phyloP scores from a whole-genome alignment of 768 basidiomycete genomes.

The Amanita thiersii region DNA sequence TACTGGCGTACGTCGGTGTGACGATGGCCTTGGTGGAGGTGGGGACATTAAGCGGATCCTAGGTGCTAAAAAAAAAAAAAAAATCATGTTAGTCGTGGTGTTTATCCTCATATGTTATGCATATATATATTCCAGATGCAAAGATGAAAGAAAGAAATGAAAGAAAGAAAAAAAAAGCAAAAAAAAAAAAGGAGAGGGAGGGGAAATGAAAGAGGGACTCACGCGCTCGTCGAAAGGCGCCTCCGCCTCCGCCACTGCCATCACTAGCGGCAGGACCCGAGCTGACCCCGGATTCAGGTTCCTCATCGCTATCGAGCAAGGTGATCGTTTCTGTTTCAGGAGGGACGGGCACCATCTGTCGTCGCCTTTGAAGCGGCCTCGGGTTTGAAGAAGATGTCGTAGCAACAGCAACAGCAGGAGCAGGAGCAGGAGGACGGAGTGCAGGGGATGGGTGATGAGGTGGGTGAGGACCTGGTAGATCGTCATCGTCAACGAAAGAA shows the following conservation, averaged over 20 bases:
- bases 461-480: slow-evolving; percentile 7
- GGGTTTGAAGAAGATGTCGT: slow-evolving; percentile 3
- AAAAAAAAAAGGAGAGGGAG: not conserved
- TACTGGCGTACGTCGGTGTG: slow-evolving; percentile 20
- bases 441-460: slow-evolving; percentile 7
- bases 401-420: no score
- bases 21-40: slow-evolving; percentile 45
- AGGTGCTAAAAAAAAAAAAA: not conserved
- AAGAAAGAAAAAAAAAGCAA: not conserved
- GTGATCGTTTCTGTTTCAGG: not conserved
- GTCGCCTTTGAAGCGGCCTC: slow-evolving; percentile 7
- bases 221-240: no score
- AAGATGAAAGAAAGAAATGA: no score
- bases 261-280: not conserved
- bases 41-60: slow-evolving; percentile 31
- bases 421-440: no score
- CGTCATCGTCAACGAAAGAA: slow-evolving; percentile 21
- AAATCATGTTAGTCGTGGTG: no score
- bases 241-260: not conserved
- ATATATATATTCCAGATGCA: no score
- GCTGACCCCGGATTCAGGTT: slow-evolving; percentile 2
- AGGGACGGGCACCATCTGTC: not conserved
- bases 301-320: slow-evolving; percentile 5
- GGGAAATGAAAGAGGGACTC: no score
- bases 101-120: no score